Percentiles rank a stretch among this genome's conserved stretches.
Conservation (phyloP, 768 basidiomycete genomes). For the Tulasnella sp. region DNA sequence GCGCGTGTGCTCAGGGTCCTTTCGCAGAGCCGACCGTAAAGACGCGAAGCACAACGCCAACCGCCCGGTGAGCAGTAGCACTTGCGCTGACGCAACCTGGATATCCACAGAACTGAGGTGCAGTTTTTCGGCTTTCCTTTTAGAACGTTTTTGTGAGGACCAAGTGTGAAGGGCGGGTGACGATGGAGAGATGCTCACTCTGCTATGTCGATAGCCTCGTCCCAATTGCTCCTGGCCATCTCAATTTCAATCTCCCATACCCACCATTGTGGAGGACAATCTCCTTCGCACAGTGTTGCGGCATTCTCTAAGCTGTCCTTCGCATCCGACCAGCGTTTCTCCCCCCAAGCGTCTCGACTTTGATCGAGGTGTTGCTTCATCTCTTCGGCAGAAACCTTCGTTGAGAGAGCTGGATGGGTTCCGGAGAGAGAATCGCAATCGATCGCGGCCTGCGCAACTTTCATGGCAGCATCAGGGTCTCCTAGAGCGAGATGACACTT, state of each 20-base stretch:
- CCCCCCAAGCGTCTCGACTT: constrained; percentile 44
- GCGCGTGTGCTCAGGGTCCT: constrained; percentile 65
- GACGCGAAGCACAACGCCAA: constrained; percentile 51
- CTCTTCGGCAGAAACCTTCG: constrained; percentile 48
- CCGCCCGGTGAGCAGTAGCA: constrained; percentile 64
- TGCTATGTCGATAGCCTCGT: constrained; percentile 41
- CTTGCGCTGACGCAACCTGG: constrained; percentile 56
- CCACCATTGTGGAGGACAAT: constrained; percentile 71
- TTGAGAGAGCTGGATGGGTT: constrained; percentile 49
- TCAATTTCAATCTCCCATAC: constrained; percentile 71
- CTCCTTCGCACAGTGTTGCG: constrained; percentile 57
- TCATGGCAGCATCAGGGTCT: constrained; percentile 51
- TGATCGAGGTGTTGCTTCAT: constrained; percentile 58
- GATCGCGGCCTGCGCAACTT: constrained; percentile 50
- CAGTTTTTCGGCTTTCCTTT: constrained; percentile 62
- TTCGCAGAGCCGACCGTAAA: constrained; percentile 54
- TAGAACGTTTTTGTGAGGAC: too few relatives aligned
- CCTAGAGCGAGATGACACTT: constrained; percentile 78
- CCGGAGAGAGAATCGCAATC: constrained; percentile 41
- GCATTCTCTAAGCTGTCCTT: constrained; percentile 62
- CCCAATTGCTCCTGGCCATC: constrained; percentile 57
- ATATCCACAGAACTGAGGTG: constrained; percentile 69
- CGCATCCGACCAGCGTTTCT: constrained; percentile 67
- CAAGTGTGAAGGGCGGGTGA: too few relatives aligned
- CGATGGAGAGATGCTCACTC: neutral